A percentile compares a stretch with the other conserved stretches of the same genome.
Conservation (phyloP, 768 basidiomycete species). For the Strobilomyces echinocephalus region DNA sequence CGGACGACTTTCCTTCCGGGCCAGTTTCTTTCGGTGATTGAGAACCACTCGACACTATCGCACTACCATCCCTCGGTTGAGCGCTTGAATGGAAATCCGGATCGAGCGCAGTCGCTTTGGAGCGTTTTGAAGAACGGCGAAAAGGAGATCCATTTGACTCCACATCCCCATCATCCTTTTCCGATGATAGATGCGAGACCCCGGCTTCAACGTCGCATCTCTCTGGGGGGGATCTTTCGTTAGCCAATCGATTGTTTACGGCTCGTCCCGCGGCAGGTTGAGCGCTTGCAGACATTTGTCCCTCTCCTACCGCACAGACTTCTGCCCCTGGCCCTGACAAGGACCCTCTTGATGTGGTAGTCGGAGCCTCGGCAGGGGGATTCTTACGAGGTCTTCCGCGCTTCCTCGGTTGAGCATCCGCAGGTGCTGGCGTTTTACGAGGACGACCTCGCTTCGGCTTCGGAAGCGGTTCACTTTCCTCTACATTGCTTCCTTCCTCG, state of each 20-base stretch:
- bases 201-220: neutral
- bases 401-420: slow-evolving; percentile 26
- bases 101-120: neutral
- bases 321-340: slow-evolving; percentile 1
- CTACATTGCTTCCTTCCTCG: slow-evolving; percentile 20
- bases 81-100: neutral
- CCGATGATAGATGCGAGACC: neutral
- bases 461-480: slow-evolving; percentile 16
- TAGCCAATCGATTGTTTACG: neutral
- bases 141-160: neutral
- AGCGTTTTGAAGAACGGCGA: slow-evolving; percentile 5
- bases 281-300: neutral
- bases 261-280: neutral
- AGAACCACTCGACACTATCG: neutral
- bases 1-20: neutral
- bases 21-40: neutral
- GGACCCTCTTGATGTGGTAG: slow-evolving; percentile 3
- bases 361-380: neutral
- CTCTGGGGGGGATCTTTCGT: neutral
- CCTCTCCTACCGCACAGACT: neutral
- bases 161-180: neutral
- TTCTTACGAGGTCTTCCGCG: slow-evolving; percentile 34
- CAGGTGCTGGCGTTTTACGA: slow-evolving; percentile 33
- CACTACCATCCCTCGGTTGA: neutral
- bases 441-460: slow-evolving; percentile 54